These are phyloP conservation scores for Cylindrotheca closterium DNA, from an alignment of 108 stramenopile species.

Conservation along the genomic window DNA sequence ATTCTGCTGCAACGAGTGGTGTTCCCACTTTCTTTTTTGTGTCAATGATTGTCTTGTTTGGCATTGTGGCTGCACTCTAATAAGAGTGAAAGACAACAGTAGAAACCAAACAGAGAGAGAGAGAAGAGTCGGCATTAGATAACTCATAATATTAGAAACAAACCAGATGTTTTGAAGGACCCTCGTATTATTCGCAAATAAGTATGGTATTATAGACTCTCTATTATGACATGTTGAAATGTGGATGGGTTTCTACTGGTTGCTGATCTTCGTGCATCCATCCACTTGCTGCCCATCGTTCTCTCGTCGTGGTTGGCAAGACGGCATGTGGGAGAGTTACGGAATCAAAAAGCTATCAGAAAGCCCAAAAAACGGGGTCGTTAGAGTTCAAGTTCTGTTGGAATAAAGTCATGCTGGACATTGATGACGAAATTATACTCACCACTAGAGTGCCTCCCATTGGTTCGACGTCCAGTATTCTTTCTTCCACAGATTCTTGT, in stretches of 20 bases:
- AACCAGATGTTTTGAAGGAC: no score
- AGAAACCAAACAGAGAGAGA: no score
- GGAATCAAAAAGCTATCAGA: constrained; percentile 45
- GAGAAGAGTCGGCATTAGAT: no score
- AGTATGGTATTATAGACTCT: no score
- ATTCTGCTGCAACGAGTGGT: no score
- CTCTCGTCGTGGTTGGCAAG: constrained; percentile 37
- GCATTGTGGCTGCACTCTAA: no score
- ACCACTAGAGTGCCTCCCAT: constrained; percentile 46
- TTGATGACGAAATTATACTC: background rate
- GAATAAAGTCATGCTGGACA: background rate
- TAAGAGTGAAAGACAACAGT: no score
- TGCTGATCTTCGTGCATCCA: constrained; percentile 65
- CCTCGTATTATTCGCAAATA: no score
- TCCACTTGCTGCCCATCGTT: constrained; percentile 53
- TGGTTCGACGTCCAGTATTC: constrained; percentile 39
- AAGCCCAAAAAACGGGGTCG: background rate
- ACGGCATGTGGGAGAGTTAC: constrained; percentile 71
- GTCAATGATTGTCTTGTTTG: no score
- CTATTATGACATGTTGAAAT: background rate
- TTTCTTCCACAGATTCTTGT: constrained; percentile 15
- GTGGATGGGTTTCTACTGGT: constrained; percentile 2
- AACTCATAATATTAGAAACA: no score
- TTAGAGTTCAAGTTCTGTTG: background rate
- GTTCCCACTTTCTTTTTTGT: no score